Base-by-base conservation (phyloP, 106 monocot genomes). In the Iris macrosiphon region DNA sequence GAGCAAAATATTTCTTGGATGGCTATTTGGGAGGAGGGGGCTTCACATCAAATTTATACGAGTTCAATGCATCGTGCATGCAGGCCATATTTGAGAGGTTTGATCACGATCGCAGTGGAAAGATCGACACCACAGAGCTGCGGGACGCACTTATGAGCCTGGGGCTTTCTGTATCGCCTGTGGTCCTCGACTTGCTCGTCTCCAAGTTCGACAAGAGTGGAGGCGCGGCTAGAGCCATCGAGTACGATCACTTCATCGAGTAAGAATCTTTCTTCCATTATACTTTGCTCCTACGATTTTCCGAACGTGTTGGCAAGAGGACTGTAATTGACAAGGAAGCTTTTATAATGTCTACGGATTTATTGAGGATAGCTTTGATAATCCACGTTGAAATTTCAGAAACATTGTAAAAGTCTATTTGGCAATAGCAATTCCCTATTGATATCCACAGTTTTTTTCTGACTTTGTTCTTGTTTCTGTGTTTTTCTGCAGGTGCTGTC, bases 211-310 rank as follows among this genome's bases (percentile, higher is more conserved):
- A 98, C 55, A 98, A 87, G 59, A 60, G 69, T 29, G 75, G 83
- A 18, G 96, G 90, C 60, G 75, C 70, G 47, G 75, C 53, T 55
- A 87, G 44, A 44, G 86, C 86, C 21, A 78, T 98, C 18, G 96
- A 98, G 59, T 98, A 98, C 45, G 96, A 98, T 50, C 90, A 81
- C 70, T 98, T 98, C 72, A 98, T 98, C 3, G 96, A 98, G 90
- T 98, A 85, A 69, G 82, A 49, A 23, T 7, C 43, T 24, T 34
- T 13, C 33, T 31, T 17, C n/a, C 38, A 27, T 25, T 48, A 8
- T 1, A 3, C 20, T 48, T 9, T 23, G 32, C 4, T n/a, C n/a
- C n/a, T n/a, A n/a, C n/a, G n/a, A 20, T 6, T 42, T 47, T 17
- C 29, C 12, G 11, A 19, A 26, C 29, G 33, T 19, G 11, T 56